Percentiles rank a stretch among this genome's conserved stretches.
phyloP scores from a whole-genome alignment of 176 grass and related monocot species.

The Tillandsia leiboldiana region DNA sequence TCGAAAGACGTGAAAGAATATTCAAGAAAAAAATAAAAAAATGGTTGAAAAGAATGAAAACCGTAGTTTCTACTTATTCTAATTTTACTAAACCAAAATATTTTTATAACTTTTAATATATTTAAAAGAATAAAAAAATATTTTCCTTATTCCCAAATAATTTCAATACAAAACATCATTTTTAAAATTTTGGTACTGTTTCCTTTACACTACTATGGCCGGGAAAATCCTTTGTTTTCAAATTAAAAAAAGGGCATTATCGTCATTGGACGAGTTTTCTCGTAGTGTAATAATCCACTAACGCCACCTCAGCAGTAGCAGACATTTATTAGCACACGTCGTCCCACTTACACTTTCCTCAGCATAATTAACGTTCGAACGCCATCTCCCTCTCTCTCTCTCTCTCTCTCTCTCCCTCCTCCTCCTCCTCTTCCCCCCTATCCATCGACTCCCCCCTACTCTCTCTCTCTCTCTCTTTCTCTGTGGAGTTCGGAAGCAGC shows the following conservation, averaged over 20 bases:
- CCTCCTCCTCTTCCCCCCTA: conserved; percentile 2
- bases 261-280: conserved; percentile 7
- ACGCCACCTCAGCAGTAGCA: conserved; percentile 9
- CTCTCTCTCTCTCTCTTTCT: conserved; percentile 7
- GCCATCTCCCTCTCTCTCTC: not conserved
- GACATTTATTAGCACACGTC: conserved; percentile 26
- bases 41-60: too few species aligned
- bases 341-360: not conserved
- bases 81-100: too few species aligned
- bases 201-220: too few species aligned
- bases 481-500: not conserved
- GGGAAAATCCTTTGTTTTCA: too few species aligned
- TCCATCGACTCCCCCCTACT: not conserved
- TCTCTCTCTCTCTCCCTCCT: conserved; percentile 12
- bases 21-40: too few species aligned
- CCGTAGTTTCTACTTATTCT: too few species aligned
- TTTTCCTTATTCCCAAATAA: too few species aligned
- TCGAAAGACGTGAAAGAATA: too few species aligned
- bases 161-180: too few species aligned
- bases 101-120: too few species aligned
- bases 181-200: too few species aligned
- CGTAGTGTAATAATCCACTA: conserved; percentile 15
- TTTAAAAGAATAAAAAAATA: too few species aligned
- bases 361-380: conserved; percentile 18
- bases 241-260: conserved; percentile 8